Percentiles rank a stretch among this genome's conserved stretches.
Conservation (phyloP, 768 basidiomycete species). For the Termitomyces sp. region DNA sequence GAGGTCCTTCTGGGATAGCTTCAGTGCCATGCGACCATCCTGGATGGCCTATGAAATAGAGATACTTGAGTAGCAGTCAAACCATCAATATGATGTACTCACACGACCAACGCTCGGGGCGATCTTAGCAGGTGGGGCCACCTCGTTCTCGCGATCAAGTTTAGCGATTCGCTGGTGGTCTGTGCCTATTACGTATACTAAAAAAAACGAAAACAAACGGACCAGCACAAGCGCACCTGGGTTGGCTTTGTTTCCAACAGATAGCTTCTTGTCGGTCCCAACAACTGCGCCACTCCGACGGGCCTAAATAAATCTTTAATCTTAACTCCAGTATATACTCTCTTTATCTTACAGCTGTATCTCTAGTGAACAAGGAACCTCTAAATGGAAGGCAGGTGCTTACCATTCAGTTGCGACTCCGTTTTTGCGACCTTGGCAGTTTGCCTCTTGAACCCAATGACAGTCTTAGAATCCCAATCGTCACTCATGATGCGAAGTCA, state of each 20-base stretch:
- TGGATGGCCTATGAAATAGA: conserved; percentile 60
- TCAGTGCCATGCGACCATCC: conserved; percentile 68
- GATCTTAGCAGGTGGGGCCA: conserved; percentile 86
- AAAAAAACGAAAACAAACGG: not conserved
- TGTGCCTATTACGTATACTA: conserved; percentile 47
- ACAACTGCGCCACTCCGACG: conserved; percentile 72
- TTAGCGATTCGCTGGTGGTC: conserved; percentile 94
- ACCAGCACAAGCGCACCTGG: conserved; percentile 39
- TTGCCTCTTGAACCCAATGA: conserved; percentile 67
- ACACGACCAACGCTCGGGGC: conserved; percentile 68
- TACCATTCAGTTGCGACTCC: conserved; percentile 50
- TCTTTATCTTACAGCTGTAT: conserved; percentile 45
- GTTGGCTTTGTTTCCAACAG: conserved; percentile 72
- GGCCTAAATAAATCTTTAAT: conserved; percentile 40
- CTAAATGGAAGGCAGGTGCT: conserved; percentile 12
- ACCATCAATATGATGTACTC: conserved; percentile 15
- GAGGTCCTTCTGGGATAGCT: conserved; percentile 86
- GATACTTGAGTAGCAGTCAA: conserved; percentile 6
- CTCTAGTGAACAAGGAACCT: not conserved
- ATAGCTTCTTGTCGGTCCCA: conserved; percentile 75
- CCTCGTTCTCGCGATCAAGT: conserved; percentile 92
- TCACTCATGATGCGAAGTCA: conserved; percentile 30
- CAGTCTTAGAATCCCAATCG: conserved; percentile 70
- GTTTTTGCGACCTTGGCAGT: conserved; percentile 60
- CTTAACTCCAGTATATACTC: not conserved